These are phyloP conservation scores for Candida labiduridarum DNA, from an alignment of 1,139 yeast species.

Conservation along the genomic window DNA sequence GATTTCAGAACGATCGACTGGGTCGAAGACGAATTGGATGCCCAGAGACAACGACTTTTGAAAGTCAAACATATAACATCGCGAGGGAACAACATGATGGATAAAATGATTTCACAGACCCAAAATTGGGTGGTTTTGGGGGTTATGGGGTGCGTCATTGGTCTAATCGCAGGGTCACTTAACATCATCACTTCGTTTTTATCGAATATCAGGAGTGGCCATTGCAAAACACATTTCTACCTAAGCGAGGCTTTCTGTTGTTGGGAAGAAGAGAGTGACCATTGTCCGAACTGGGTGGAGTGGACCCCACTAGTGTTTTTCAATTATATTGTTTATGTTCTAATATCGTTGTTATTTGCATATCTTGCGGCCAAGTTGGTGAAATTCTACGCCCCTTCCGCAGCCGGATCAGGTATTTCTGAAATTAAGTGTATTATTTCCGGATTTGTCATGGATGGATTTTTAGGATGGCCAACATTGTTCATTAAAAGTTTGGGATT, in stretches of 20 bases:
- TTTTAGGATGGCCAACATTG: conserved; percentile 73
- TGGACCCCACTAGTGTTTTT: conserved; percentile 51
- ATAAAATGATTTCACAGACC: conserved; percentile 46
- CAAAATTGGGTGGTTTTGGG: conserved; percentile 80
- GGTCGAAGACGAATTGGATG: conserved; percentile 73
- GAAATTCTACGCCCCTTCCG: conserved; percentile 75
- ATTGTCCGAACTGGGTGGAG: conserved; percentile 56
- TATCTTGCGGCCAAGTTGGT: conserved; percentile 69
- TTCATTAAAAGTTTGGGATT: conserved; percentile 75
- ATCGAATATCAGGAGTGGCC: conserved; percentile 77
- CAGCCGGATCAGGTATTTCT: conserved; percentile 96
- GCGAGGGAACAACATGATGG: conserved; percentile 21
- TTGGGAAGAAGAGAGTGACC: conserved; percentile 56
- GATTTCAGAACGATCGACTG: conserved; percentile 79
- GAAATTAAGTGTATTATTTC: conserved; percentile 95
- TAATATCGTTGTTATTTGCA: conserved; percentile 64
- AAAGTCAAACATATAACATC: conserved; percentile 21
- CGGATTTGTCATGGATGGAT: conserved; percentile 82
- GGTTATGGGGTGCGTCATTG: conserved; percentile 73
- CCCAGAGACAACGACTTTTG: conserved; percentile 44
- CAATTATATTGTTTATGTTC: conserved; percentile 62
- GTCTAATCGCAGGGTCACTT: conserved; percentile 77
- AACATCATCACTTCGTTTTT: conserved; percentile 85
- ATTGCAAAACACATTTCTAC: conserved; percentile 70
- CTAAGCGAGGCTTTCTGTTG: conserved; percentile 82